Evolutionary conservation across 495 filamentous ascomycete species (phyloP), one percentile per base, ranked within the genome.

Genomic region (Cercophora scortea): DNA sequence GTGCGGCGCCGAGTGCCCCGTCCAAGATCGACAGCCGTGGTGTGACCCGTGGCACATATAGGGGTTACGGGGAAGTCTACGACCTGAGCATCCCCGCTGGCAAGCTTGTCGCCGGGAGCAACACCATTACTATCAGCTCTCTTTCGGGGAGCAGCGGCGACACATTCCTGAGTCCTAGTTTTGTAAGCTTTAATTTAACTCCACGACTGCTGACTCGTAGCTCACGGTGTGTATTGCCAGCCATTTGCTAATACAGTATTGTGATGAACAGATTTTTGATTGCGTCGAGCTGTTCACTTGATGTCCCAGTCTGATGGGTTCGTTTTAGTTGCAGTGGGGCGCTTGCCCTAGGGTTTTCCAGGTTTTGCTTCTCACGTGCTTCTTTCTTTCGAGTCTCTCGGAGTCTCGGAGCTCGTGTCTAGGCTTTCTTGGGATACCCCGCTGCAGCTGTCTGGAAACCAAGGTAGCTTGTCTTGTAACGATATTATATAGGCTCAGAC

Each of bases 1-100:
- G 66, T 0, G 19, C 69, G 0, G 68, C 67, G 0, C 83, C 83
- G 0, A 57, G 72, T 0, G 81, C 83, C 0, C 82, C 83, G 6
- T 72, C 68, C 3, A 84, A 84, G 66, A 81, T 87, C 35, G 76
- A 86, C 57, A 79, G 74, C 10, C 73, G 83, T 1, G 83, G 83
- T 13, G 76, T 86, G 0, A 87, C 83, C 12, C 66, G 83, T 9
- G 83, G 83, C 0, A 79, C 81, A 1, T 87, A 85, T 52, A 67
- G 81, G 0, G 83, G 83, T 0, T 65, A 71, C 51, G 80, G 81
- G 1, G 80, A 87, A 52, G 73, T 83, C 0, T 87, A 85, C 54
- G 72, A 77, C 43, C 77, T 82, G 17, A 62, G 58, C 7, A 74
- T 86, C 38, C 75, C 81, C 0, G 56, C 73, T 3, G 78, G 79